These are phyloP conservation scores for Suillus decipiens DNA, from an alignment of 768 basidiomycete genomes.

Conservation along the genomic window DNA sequence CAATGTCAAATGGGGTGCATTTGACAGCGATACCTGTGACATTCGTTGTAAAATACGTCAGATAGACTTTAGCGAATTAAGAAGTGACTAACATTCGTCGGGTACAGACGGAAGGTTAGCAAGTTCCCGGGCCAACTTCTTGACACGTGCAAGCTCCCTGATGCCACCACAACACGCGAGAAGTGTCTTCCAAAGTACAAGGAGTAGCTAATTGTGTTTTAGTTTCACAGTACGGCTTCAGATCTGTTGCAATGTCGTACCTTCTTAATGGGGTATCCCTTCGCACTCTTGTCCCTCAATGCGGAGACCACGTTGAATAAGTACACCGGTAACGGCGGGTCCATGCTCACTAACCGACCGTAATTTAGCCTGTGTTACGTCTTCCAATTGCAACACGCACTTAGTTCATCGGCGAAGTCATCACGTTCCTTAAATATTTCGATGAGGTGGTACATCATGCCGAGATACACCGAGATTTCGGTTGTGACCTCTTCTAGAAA, in stretches of 20 bases:
- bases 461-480: constrained; percentile 91
- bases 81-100: constrained; percentile 43
- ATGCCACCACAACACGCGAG: constrained; percentile 92
- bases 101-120: constrained; percentile 65
- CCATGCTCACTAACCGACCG: constrained; percentile 78
- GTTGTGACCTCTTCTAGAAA: constrained; percentile 89
- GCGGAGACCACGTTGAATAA: constrained; percentile 89
- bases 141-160: constrained; percentile 80
- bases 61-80: constrained; percentile 13
- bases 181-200: constrained; percentile 93
- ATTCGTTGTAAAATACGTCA: constrained; percentile 1
- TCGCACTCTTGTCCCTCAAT: constrained; percentile 89
- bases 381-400: constrained; percentile 49
- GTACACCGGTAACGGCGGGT: constrained; percentile 92
- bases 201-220: constrained; percentile 61
- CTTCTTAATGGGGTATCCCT: constrained; percentile 98
- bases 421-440: constrained; percentile 93
- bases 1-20: constrained; percentile 88
- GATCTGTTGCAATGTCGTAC: constrained; percentile 37
- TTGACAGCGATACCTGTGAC: constrained; percentile 68
- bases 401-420: constrained; percentile 94
- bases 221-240: background rate
- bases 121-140: constrained; percentile 83
- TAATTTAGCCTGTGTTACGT: constrained; percentile 15
- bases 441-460: constrained; percentile 93